Conservation (phyloP, 768 basidiomycete species). For the Psilocybe cubensis region DNA sequence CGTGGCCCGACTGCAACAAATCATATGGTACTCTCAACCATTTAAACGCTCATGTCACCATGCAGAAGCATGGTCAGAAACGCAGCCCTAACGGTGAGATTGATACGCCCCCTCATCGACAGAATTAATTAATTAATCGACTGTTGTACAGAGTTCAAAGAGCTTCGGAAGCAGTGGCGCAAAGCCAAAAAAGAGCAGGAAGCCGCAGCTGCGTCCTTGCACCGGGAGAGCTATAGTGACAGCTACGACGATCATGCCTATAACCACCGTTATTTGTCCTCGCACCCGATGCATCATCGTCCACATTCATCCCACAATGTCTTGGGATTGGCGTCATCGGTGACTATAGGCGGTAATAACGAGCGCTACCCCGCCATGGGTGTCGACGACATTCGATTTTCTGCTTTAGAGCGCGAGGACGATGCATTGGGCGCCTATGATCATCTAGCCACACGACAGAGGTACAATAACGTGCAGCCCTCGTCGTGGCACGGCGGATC, state of each 20-base stretch:
- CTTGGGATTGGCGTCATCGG: constrained; percentile 31
- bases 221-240: constrained; percentile 36
- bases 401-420: constrained; percentile 35
- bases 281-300: constrained; percentile 27
- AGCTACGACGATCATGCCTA: constrained; percentile 32
- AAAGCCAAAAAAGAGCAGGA: constrained; percentile 85
- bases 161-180: constrained; percentile 95
- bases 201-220: constrained; percentile 31
- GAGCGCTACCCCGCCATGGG: constrained; percentile 32
- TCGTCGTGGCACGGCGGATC: constrained; percentile 39
- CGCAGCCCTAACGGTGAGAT: constrained; percentile 85
- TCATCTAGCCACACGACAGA: constrained; percentile 28
- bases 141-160: constrained; percentile 85
- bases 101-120: background rate
- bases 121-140: constrained; percentile 19
- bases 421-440: constrained; percentile 30
- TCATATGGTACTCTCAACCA: constrained; percentile 96
- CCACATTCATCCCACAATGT: constrained; percentile 30
- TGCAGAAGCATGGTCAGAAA: constrained; percentile 95
- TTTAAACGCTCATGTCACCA: constrained; percentile 96
- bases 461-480: constrained; percentile 31
- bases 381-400: constrained; percentile 36
- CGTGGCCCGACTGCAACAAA: constrained; percentile 78
- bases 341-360: constrained; percentile 27
- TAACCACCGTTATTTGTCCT: constrained; percentile 31